Base-by-base conservation (phyloP, 169 alveolate genomes). In the Miamiensis avidus region DNA sequence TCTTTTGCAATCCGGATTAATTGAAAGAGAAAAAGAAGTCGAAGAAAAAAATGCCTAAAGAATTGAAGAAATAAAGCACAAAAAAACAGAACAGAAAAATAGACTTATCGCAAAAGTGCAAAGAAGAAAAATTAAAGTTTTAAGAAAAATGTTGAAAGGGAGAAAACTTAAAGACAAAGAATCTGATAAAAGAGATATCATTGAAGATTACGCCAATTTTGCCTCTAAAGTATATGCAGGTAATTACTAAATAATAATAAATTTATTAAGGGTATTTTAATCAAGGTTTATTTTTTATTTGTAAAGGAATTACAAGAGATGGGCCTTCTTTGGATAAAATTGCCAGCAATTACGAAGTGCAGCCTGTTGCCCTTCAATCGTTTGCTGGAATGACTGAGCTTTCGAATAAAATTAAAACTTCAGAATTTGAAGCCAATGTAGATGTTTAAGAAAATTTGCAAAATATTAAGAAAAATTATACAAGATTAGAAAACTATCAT, bases 211-310 rank as follows among this genome's bases (percentile, higher is more conserved):
- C 87, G 95, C 97, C 65, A 91, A 94, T 76, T 96, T 92, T 86
- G 98, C 97, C 0, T 93, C 97, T 26, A 91, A 88, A 72, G 97
- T 96, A 0, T 96, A 96, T 87, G 98, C 97, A 29, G 97, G 97
- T 49, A 49, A 49, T 11, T 49, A 49, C 4, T 49, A 49, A 49
- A 11, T 49, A 20, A 4, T 49, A 49, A 11, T 49, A 49, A 49
- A 11, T 49, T 49, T 49, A 11, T 49, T 49, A 49, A 49, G 4
- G 4, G 4, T 11, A 11, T 49, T 11, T 49, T 49, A 11, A 11
- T 49, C 69, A 11, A 49, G 20, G 20, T 49, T 49, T 49, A 49
- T 20, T 11, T 11, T 49, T 49, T 11, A 49, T 49, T 49, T 20
- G 4, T 11, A 49, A 49, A 49, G 69, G 69, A 0, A 92, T 96